These are phyloP conservation scores for Aspergillus pseudonomiae DNA, from an alignment of 2,329 filamentous ascomycete genomes.

Conservation along the genomic window DNA sequence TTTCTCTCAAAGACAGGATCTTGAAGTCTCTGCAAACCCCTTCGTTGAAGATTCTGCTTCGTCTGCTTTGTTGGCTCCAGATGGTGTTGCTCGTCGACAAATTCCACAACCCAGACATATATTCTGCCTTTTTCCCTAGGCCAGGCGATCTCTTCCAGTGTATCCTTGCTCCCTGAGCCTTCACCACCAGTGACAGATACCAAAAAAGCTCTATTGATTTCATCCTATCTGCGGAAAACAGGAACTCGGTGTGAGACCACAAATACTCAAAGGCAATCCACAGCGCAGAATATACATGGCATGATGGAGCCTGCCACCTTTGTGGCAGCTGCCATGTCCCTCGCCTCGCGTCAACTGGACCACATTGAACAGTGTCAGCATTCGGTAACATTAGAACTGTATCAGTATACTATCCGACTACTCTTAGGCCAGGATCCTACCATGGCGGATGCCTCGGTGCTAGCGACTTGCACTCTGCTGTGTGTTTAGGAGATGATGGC, in stretches of 20 bases:
- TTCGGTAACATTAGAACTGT: neutral
- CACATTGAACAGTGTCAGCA: neutral
- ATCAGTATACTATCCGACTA: neutral
- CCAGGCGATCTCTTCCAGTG: neutral
- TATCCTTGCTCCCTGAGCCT: neutral
- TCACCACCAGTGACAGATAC: neutral
- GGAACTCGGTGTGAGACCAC: conserved; percentile 22
- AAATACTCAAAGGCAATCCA: conserved; percentile 20
- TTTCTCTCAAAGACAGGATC: neutral
- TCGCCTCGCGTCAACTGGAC: conserved; percentile 19
- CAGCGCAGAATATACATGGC: conserved; percentile 10
- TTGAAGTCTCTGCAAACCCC: neutral
- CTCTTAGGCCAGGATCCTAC: neutral
- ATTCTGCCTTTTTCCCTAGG: neutral
- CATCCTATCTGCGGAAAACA: conserved; percentile 14
- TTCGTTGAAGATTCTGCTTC: neutral
- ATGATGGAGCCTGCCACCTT: conserved; percentile 16
- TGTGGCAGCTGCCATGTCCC: conserved; percentile 14
- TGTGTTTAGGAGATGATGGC: neutral
- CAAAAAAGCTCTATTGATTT: conserved; percentile 14
- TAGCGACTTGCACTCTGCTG: neutral
- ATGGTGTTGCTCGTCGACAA: no score
- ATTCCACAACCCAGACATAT: neutral
- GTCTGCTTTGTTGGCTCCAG: neutral
- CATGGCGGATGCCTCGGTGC: neutral